Evolutionary conservation across 192 early-diverging fungal genomes (phyloP).

Genomic region (Coemansia sp.): DNA sequence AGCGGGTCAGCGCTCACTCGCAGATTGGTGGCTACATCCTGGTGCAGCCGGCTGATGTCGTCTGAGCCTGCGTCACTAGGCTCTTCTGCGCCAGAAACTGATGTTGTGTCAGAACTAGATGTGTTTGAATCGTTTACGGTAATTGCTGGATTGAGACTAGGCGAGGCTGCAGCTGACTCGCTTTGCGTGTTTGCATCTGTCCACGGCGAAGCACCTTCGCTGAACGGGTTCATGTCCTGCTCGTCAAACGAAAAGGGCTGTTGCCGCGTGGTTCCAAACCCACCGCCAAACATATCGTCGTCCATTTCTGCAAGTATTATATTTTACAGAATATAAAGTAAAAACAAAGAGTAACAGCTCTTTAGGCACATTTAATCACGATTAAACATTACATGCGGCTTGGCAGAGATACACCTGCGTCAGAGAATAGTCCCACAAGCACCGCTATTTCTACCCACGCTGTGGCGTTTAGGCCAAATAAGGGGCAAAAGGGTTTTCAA

Average conservation of each 20-base stretch:
- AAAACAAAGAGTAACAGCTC: not conserved
- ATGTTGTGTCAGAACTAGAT: not conserved
- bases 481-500: not conserved
- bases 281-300: slow-evolving; percentile 43
- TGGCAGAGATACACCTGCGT: too few species aligned
- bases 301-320: slow-evolving; percentile 17
- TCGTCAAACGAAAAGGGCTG: slow-evolving; percentile 39
- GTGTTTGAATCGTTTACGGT: not conserved
- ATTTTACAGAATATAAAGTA: not conserved
- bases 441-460: not conserved
- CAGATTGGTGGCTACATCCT: slow-evolving; percentile 11
- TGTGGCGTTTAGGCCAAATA: not conserved
- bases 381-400: too few species aligned
- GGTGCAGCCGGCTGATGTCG: slow-evolving; percentile 7
- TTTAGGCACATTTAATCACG: not conserved
- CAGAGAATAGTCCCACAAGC: not conserved
- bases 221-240: slow-evolving; percentile 53
- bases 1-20: not conserved
- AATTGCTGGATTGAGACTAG: not conserved
- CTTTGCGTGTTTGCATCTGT: not conserved
- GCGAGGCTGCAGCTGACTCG: not conserved
- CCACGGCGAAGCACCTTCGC: slow-evolving; percentile 38
- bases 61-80: slow-evolving; percentile 9
- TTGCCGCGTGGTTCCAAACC: slow-evolving; percentile 30
- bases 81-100: not conserved